phyloP scores from a whole-genome alignment of 2,329 filamentous ascomycete genomes.

The Clonostachys byssicola region DNA sequence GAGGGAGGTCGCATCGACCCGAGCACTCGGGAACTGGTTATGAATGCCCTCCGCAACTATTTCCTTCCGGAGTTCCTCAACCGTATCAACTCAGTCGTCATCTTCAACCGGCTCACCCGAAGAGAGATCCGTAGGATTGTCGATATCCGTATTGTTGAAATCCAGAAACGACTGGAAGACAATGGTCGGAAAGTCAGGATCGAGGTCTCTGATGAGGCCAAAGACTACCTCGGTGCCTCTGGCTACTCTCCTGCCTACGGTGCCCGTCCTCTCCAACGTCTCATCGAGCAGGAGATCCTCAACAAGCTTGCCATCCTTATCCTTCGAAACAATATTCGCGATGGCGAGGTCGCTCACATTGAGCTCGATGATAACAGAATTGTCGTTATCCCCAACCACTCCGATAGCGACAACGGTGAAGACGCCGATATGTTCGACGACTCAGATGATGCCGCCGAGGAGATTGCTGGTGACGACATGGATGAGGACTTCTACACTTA shows the following conservation, averaged over 20 bases:
- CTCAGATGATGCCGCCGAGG: constrained; percentile 70
- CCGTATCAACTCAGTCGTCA: constrained; percentile 91
- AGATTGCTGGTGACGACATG: constrained; percentile 57
- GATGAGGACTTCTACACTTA: constrained; percentile 51
- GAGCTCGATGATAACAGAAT: constrained; percentile 78
- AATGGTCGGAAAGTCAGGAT: constrained; percentile 88
- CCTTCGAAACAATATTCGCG: constrained; percentile 75
- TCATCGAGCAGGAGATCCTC: constrained; percentile 96
- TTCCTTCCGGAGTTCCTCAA: constrained; percentile 99
- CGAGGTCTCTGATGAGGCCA: constrained; percentile 76
- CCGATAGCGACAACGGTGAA: constrained; percentile 67
- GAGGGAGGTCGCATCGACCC: constrained; percentile 78
- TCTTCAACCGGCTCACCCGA: constrained; percentile 94
- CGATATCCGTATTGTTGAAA: constrained; percentile 80
- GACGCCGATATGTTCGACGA: constrained; percentile 57
- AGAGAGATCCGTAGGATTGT: constrained; percentile 93
- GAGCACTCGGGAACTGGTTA: constrained; percentile 83
- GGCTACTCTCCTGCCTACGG: constrained; percentile 96
- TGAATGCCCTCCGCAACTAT: constrained; percentile 86
- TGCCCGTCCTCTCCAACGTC: constrained; percentile 78
- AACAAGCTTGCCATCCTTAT: constrained; percentile 92
- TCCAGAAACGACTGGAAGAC: constrained; percentile 82
- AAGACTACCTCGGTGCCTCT: constrained; percentile 85
- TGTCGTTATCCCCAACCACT: constrained; percentile 77
- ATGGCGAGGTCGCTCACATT: constrained; percentile 80